Conservation (phyloP, 1,284 basidiomycete genomes). For the Ceratobasidium sp. region DNA sequence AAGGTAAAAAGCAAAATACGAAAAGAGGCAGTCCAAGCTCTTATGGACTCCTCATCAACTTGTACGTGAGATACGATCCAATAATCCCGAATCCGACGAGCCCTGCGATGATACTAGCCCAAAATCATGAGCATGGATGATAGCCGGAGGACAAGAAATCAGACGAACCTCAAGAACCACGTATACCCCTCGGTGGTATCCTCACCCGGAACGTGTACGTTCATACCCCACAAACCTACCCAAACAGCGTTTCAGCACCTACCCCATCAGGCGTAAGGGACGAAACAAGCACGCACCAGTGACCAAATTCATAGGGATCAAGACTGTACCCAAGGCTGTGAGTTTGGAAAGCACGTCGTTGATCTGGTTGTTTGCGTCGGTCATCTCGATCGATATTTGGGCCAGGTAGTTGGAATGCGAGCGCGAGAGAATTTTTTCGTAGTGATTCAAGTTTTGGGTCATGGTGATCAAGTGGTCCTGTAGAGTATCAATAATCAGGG, state of each 20-base stretch:
- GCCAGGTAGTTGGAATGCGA: constrained; percentile 99
- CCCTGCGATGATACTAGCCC: constrained; percentile 72
- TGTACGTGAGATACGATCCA: constrained; percentile 84
- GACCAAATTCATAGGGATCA: constrained; percentile 96
- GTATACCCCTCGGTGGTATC: constrained; percentile 56
- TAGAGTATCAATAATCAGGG: constrained; percentile 37
- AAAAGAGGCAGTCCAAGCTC: neutral
- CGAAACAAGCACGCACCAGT: constrained; percentile 66
- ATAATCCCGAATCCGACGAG: constrained; percentile 80
- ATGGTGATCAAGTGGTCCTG: constrained; percentile 99
- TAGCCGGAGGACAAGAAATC: neutral
- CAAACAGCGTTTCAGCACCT: neutral
- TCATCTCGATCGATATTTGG: constrained; percentile 99
- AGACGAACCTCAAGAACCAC: constrained; percentile 44
- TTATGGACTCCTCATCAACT: constrained; percentile 61
- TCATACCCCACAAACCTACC: constrained; percentile 85
- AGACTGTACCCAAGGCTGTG: constrained; percentile 96
- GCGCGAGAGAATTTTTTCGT: constrained; percentile 97
- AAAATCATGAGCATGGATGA: constrained; percentile 6
- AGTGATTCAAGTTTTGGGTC: constrained; percentile 99
- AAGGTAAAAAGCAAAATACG: neutral
- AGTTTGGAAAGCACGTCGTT: constrained; percentile 99
- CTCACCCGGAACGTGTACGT: constrained; percentile 91
- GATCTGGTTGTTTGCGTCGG: constrained; percentile 99
- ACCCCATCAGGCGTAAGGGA: too few species aligned